phyloP scores from a whole-genome alignment of 805 yeast species.

The Martiniozyma abietophila region DNA sequence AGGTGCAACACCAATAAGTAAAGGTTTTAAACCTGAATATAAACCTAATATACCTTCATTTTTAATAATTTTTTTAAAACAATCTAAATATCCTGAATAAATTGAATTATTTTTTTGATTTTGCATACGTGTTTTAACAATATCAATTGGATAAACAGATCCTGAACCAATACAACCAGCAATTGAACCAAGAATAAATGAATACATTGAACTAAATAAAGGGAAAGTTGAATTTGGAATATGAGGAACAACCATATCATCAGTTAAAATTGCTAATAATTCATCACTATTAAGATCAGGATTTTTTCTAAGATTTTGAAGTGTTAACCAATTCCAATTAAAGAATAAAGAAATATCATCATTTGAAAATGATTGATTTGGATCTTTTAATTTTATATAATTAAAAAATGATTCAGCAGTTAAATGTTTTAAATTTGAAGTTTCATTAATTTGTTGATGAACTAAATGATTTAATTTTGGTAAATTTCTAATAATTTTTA shows the following conservation, averaged over 20 bases:
- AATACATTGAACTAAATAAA: conserved; percentile 79
- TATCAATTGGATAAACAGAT: conserved; percentile 91
- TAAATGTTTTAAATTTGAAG: conserved; percentile 10
- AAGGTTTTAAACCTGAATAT: conserved; percentile 90
- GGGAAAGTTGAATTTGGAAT: conserved; percentile 41
- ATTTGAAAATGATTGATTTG: conserved; percentile 13
- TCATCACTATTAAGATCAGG: conserved; percentile 24
- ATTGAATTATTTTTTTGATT: conserved; percentile 70
- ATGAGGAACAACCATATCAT: conserved; percentile 35
- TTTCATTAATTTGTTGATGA: conserved; percentile 20
- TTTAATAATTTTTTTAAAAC: conserved; percentile 66
- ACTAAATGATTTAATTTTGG: conserved; percentile 26
- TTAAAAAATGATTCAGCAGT: conserved; percentile 19
- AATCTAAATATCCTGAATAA: conserved; percentile 77
- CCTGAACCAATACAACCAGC: conserved; percentile 99
- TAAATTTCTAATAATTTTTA: conserved; percentile 33
- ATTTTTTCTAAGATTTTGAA: conserved; percentile 18
- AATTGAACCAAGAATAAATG: conserved; percentile 81
- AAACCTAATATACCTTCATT: conserved; percentile 79
- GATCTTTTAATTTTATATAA: conserved; percentile 16
- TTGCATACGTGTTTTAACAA: conserved; percentile 95
- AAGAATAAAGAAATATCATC: conserved; percentile 27
- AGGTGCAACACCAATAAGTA: conserved; percentile 94
- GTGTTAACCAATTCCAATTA: conserved; percentile 26
- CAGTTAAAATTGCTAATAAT: conserved; percentile 36